Base-by-base conservation (phyloP, 768 basidiomycete genomes). In the Rhodotorula taiwanensis region DNA sequence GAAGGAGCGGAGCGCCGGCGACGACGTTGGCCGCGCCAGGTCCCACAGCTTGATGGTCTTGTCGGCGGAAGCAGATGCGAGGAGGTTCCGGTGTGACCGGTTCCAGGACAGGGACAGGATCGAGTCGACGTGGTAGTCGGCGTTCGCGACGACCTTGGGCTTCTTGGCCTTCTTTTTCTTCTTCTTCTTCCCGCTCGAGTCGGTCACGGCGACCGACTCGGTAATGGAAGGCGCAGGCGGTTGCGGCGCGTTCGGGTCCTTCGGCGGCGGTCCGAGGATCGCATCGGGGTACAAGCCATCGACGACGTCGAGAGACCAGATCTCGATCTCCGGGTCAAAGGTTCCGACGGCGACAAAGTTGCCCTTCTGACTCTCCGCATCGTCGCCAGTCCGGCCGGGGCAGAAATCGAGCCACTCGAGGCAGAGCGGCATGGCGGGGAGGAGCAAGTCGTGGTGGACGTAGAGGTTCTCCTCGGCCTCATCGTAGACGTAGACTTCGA, bases 401-500 rank as follows among this genome's bases (percentile, higher is more conserved):
- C 86, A 83, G 76, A 91, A 97, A 75, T 98, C 89, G 62, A 97
- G 85, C 95, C 95, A 99, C 80, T 99, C 95, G 61, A 99, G 87
- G 72, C 94, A 98, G 62, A 99, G 86, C 14, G 95, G 95, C 76
- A 97, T 92, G 69, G 89, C 90, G 67, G 94, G 92, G 34, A 99
- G 83, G 85, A 99, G 89, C 75, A 97, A 81, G 76, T 99, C 95
- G 76, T 99, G 95, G 75, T 98, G 95, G 43, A 87, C 88, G 74
- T 92, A 98, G 47, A 98, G 82, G 74, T 89, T 90, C 74, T 92
- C 89, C 77, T 88, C 79, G 0, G 83, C 80, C 27, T 72, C 71
- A 75, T 97, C 91, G 77, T 95, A 98, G 72, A 97, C 86, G 77
- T 94, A 94, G 69, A 95, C 81, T 75, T 98, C 94, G 57, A 98